Percentiles rank a stretch among this genome's conserved stretches.
Conservation (phyloP, 2,329 filamentous ascomycete species). For the Dactylellina drechsleri region DNA sequence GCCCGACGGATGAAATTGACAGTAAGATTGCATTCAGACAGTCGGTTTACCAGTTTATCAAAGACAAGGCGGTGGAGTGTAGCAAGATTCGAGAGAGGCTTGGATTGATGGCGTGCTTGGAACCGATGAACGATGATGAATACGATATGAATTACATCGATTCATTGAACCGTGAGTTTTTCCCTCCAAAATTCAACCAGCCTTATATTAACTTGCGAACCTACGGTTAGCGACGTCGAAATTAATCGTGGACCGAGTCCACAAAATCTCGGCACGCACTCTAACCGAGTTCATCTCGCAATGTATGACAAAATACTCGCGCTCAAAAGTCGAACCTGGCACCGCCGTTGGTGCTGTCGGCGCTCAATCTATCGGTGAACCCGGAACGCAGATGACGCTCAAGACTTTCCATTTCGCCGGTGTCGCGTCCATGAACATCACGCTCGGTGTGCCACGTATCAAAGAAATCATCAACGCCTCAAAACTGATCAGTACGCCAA, state of each 20-base stretch:
- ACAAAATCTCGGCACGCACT: slow-evolving; percentile 81
- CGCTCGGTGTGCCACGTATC: slow-evolving; percentile 98
- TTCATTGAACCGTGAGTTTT: slow-evolving; percentile 36
- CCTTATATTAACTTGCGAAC: background rate
- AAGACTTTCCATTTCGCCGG: slow-evolving; percentile 99
- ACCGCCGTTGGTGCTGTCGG: slow-evolving; percentile 96
- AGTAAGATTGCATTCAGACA: slow-evolving; percentile 66
- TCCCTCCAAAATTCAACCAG: background rate
- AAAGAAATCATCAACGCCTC: slow-evolving; percentile 99
- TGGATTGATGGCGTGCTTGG: slow-evolving; percentile 46
- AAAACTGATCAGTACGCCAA: slow-evolving; percentile 89
- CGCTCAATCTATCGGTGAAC: slow-evolving; percentile 97
- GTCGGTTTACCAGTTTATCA: slow-evolving; percentile 38
- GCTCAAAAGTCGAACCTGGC: slow-evolving; percentile 89
- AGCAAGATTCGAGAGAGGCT: slow-evolving; percentile 40
- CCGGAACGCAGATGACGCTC: slow-evolving; percentile 97
- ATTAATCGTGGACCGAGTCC: slow-evolving; percentile 73
- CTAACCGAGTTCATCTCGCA: slow-evolving; percentile 79
- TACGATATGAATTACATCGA: slow-evolving; percentile 52
- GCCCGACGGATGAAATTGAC: slow-evolving; percentile 65
- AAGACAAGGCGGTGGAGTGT: slow-evolving; percentile 39
- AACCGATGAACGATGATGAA: slow-evolving; percentile 47
- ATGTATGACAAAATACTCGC: slow-evolving; percentile 89
- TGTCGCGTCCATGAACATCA: slow-evolving; percentile 99
- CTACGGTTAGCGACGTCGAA: slow-evolving; percentile 29